Base-by-base conservation (phyloP, 2,329 filamentous ascomycete species). In the Conoideocrella luteorostrata region DNA sequence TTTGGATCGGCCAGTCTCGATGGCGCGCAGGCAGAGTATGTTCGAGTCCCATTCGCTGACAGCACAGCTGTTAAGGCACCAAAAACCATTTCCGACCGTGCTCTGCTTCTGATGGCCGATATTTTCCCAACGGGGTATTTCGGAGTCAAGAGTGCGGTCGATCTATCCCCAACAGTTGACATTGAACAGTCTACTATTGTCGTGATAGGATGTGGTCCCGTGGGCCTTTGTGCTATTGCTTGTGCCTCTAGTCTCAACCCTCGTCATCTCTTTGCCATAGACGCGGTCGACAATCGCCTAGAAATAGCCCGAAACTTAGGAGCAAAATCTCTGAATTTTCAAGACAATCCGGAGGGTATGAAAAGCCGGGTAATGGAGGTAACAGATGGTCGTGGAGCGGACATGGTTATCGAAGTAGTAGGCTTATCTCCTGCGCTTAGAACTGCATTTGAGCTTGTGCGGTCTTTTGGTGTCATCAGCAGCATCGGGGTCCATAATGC, bases 111-210 rank as follows among this genome's bases (percentile, higher is more conserved):
- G 21, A 95, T 95, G 89, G 88, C 87, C 13, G 89, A 95, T 59
- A 94, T 95, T 55, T 95, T 93, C 64, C 89, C 89, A 2, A 88
- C 83, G 0, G 86, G 90, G 7, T 95, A 80, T 66, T 95, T 90
- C 54, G 89, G 87, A 6, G 86, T 86, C 4, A 74, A 76, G 45
- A 93, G 88, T 56, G 90, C 82, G 6, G 84, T 95, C 62, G 77
- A 78, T 45, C 67, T 82, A 56, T 71, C 83, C 30, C 52, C 56
- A 18, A 52, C 48, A n/a, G 48, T 58, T 5, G 50, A 60, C 20
- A 48, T 65, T n/a, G 56, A 61, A n/a, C 54, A 68, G 12, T 78
- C 81, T 47, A 86, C 83, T 0, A 81, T 88, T 0, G 85, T 94
- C 1, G 69, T 95, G 17, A 78, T 95, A 47, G 90, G 90, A 5